phyloP scores from a whole-genome alignment of 768 basidiomycete species.

The Polyporus arcularius region DNA sequence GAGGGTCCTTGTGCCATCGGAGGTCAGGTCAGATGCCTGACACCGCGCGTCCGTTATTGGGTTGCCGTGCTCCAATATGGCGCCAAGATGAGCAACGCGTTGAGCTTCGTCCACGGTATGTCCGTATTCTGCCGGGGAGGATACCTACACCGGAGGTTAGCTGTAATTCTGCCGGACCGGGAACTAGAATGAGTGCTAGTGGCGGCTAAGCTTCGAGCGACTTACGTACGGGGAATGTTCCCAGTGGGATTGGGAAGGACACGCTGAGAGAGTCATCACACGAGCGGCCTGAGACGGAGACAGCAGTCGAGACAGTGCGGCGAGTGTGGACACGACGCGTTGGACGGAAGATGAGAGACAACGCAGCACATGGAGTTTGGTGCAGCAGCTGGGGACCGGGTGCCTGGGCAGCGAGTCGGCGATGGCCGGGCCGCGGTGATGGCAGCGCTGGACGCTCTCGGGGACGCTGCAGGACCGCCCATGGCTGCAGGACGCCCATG shows the following conservation, averaged over 20 bases:
- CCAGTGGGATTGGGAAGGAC: constrained; percentile 5
- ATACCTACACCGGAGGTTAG: neutral
- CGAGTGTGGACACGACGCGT: neutral
- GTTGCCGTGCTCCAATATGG: neutral
- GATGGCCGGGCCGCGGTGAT: constrained; percentile 18
- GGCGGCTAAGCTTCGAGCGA: neutral
- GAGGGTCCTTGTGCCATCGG: too few species aligned
- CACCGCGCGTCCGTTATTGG: neutral
- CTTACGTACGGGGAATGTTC: constrained; percentile 14
- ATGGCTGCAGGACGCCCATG: neutral
- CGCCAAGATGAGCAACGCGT: neutral
- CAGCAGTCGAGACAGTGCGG: neutral
- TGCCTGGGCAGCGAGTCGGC: constrained; percentile 1
- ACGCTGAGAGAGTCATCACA: constrained; percentile 5
- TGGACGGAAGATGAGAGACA: too few species aligned
- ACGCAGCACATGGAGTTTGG: too few species aligned
- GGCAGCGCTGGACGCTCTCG: neutral
- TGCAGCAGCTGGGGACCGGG: neutral
- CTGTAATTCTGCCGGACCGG: neutral
- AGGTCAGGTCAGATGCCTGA: neutral
- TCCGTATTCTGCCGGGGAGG: neutral
- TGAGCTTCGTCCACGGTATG: neutral
- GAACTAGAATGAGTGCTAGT: neutral
- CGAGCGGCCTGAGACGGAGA: constrained; percentile 10
- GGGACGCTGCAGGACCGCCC: neutral